Percentiles rank a stretch among this genome's conserved stretches.
These are phyloP conservation scores for Angomonas deanei DNA, from an alignment of 208 protist genomes.

Conservation along the genomic window DNA sequence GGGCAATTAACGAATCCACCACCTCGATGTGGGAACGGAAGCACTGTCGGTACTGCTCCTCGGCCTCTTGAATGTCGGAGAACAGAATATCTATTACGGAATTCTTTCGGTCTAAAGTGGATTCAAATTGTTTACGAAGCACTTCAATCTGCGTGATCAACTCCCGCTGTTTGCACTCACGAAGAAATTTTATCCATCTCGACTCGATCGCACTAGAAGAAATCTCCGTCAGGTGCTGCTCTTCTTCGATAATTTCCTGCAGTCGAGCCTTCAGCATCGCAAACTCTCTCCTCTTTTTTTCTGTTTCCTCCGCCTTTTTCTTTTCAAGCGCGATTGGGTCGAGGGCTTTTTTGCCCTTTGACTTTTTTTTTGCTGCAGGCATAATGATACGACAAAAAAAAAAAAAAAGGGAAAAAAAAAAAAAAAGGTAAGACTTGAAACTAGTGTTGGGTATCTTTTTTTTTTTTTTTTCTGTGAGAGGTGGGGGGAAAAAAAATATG, in stretches of 20 bases:
- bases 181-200: slow-evolving; percentile 87
- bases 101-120: slow-evolving; percentile 91
- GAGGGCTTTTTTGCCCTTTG: slow-evolving; percentile 46
- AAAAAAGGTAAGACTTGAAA: neutral
- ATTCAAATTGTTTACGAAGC: slow-evolving; percentile 84
- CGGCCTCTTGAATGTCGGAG: slow-evolving; percentile 83
- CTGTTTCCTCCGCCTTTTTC: slow-evolving; percentile 66
- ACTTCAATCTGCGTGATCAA: slow-evolving; percentile 89
- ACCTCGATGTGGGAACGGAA: slow-evolving; percentile 89
- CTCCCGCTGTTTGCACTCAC: slow-evolving; percentile 91
- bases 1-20: slow-evolving; percentile 85
- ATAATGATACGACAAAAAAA: slow-evolving; percentile 11
- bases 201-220: slow-evolving; percentile 62
- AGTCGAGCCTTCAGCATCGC: slow-evolving; percentile 68
- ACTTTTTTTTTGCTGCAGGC: slow-evolving; percentile 14
- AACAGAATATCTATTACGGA: slow-evolving; percentile 88
- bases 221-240: slow-evolving; percentile 52
- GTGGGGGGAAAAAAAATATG: slow-evolving; percentile 4
- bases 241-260: slow-evolving; percentile 72
- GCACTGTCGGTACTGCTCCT: slow-evolving; percentile 91
- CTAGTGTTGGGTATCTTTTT: neutral
- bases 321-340: slow-evolving; percentile 53
- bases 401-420: neutral
- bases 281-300: slow-evolving; percentile 61
- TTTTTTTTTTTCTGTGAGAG: too few relatives aligned